Base-by-base conservation (phyloP, 2,329 filamentous ascomycete genomes). In the Cladosporium oxysporum region DNA sequence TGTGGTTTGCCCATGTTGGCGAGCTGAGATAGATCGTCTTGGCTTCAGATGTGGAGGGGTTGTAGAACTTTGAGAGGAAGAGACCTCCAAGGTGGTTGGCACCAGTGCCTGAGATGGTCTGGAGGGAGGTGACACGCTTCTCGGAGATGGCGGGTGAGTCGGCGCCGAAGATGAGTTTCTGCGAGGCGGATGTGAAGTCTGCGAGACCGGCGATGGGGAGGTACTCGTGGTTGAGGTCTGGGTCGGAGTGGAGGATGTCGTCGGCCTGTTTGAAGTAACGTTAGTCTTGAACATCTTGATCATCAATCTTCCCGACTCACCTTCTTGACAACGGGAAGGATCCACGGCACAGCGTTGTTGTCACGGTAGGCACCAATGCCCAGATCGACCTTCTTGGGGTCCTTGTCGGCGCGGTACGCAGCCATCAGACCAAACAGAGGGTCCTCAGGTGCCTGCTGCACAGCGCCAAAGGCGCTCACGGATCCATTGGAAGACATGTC, bases 1-100 rank as follows among this genome's bases (percentile, higher is more conserved):
- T 90, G 88, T 99, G 95, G 83, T 99, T 99, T 72, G 91, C 93
- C 95, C 95, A 99, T 68, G 95, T 99, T 62, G 95, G 95, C 79
- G 91, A 91, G 75, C 93, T 97, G 79, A 98, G 85, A 85, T 97
- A 97, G 81, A 96, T 87, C 67, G 89, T 87, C 70, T 77, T 77
- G 71, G 87, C 90, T 81, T 85, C 87, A 76, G 86, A 85, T 75
- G 84, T 78, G 63, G 78, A 75, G 16, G 82, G 80, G 66, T 83
- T 84, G 85, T 92, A 97, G 87, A 98, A 99, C 79, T 90, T 93
- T 79, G 91, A 84, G 67, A 99, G 90, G 88, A 99, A 99, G 72
- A 96, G 89, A 69, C 90, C 93, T 71, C 95, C 95, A 44, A 98
- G 84, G 78, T 99, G 95, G 71, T 97, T 89, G 69, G 95, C 95